Evolutionary conservation across 176 grass and related monocot genomes (phyloP).

Genomic region (Dendrocalamus sinicus): DNA sequence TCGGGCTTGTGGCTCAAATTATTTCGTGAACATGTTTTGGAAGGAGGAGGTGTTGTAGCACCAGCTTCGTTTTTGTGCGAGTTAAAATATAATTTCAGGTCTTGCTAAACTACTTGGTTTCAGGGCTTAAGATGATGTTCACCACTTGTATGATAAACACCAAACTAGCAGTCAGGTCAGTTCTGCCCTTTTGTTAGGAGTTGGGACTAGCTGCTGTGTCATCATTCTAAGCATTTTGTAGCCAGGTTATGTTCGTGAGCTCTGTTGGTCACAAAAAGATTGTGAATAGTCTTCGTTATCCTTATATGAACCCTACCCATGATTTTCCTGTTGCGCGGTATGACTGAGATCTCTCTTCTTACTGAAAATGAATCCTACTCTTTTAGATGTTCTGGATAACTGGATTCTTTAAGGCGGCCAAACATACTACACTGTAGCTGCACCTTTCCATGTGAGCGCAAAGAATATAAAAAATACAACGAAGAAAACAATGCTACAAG

Average conservation of each 20-base stretch:
- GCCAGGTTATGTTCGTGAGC: neutral
- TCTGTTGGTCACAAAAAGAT: neutral
- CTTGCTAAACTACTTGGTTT: neutral
- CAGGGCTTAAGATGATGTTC: neutral
- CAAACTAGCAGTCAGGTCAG: neutral
- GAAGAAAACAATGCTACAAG: constrained; percentile 30
- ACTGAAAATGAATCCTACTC: neutral
- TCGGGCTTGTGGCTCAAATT: neutral
- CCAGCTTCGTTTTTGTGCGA: neutral
- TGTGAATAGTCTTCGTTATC: neutral
- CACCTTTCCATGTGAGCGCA: neutral
- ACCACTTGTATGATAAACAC: neutral
- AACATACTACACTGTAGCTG: neutral
- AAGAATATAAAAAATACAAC: neutral
- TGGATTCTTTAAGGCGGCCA: neutral
- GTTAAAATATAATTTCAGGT: neutral
- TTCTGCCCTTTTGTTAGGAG: neutral
- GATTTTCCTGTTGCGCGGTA: neutral
- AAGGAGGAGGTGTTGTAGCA: neutral
- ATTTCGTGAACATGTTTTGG: neutral
- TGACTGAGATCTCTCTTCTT: neutral
- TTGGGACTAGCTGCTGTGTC: neutral
- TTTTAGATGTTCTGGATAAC: constrained; percentile 16
- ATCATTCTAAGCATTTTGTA: neutral
- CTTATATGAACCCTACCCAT: neutral